A percentile compares a stretch with the other conserved stretches of the same genome.
phyloP scores from a whole-genome alignment of 139 green algal genomes.

The Marvania coccoides region DNA sequence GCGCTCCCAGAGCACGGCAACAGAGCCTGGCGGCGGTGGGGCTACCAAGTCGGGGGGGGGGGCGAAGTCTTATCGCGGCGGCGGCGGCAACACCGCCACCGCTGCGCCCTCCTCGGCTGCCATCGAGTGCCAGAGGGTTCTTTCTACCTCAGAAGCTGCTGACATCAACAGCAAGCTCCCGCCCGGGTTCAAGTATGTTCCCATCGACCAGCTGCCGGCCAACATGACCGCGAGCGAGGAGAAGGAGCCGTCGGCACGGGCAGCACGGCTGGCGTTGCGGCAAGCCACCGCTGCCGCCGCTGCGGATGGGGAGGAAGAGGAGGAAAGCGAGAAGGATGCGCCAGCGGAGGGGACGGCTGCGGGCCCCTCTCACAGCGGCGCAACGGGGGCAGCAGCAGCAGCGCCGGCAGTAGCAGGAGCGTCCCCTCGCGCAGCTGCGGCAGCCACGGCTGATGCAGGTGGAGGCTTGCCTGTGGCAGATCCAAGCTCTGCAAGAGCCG shows the following conservation, averaged over 20 bases:
- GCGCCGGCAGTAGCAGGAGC: neutral
- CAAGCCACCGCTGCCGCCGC: neutral
- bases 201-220: neutral
- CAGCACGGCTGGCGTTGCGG: neutral
- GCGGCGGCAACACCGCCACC: neutral
- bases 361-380: too few species aligned
- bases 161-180: conserved; percentile 3
- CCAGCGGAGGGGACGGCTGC: too few species aligned
- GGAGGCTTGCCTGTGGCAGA: neutral
- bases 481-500: too few species aligned
- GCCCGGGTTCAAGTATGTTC: conserved; percentile 2
- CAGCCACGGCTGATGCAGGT: neutral
- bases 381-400: neutral
- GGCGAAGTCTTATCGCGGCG: too few species aligned
- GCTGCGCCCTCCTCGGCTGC: neutral
- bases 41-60: too few species aligned
- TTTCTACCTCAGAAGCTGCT: neutral
- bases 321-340: too few species aligned
- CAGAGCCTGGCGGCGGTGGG: too few species aligned
- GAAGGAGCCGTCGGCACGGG: neutral
- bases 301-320: neutral
- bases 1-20: too few species aligned
- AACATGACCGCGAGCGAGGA: neutral
- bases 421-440: neutral
- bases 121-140: neutral